Base-by-base conservation (phyloP, 2,329 filamentous ascomycete genomes). In the Botrytis deweyae region DNA sequence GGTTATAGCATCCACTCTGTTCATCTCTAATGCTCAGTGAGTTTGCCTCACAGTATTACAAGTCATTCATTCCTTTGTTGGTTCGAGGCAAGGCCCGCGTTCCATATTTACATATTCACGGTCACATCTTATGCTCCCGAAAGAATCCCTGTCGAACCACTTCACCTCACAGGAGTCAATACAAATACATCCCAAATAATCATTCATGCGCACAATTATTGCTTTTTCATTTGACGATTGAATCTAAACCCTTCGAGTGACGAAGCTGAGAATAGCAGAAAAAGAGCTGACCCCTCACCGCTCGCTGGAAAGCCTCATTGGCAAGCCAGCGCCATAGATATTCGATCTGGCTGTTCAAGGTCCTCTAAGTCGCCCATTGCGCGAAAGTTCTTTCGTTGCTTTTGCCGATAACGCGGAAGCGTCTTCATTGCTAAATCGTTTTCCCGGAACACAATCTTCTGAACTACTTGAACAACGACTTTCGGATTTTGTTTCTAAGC, bases 331-430 rank as follows among this genome's bases (percentile, higher is more conserved):
- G 74, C 38, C 69, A 74, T 59, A 75, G 59, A 68, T 65, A 75
- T 78, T 81, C 83, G 81, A 80, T 80, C 82, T 84, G 83, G 83
- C 83, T 82, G 80, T 83, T 80, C 82, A 83, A 82, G 79, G 76
- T 74, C 79, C 79, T 74, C 72, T 79, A 69, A 76, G 74, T 76
- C 82, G 79, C 77, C 77, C 79, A 75, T 79, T 79, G 79, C 78
- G 79, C 77, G 81, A 82, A 74, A 79, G 77, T 76, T 76, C 79
- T 66, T 78, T 79, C 74, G 75, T 78, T 78, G 76, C 78, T 78
- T 79, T 79, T 77, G 76, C 78, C 75, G 74, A 80, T 78, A 79
- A 78, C 62, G 75, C 77, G 75, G 76, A 79, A 77, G 75, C 76
- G 75, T 78, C 78, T 73, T 78, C 78, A 76, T 75, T 75, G 74